phyloP scores from a whole-genome alignment of 2,329 filamentous ascomycete species.

The Hypomyces rosellus region DNA sequence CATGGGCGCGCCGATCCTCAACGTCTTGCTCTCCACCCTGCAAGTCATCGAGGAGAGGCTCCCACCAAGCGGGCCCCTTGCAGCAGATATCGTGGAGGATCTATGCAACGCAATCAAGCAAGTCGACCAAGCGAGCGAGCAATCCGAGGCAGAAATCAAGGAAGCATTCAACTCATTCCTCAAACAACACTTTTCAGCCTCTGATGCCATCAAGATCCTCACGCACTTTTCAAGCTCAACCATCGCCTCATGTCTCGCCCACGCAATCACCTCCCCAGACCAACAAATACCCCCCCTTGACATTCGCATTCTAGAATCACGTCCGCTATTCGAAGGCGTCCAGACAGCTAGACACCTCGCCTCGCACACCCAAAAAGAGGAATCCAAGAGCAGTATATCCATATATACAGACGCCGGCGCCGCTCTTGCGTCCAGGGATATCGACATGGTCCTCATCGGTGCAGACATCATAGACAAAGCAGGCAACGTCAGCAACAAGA shows the following conservation, averaged over 20 bases:
- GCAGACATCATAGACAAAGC: conserved; percentile 54
- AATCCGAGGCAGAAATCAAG: conserved; percentile 26
- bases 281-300: conserved; percentile 31
- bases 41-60: conserved; percentile 28
- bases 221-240: conserved; percentile 60
- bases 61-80: background rate
- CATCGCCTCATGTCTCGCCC: conserved; percentile 43
- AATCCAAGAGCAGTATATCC: conserved; percentile 27
- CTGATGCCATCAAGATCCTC: conserved; percentile 40
- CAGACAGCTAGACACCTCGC: conserved; percentile 47
- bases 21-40: conserved; percentile 41
- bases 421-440: conserved; percentile 43
- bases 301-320: conserved; percentile 58
- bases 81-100: conserved; percentile 10
- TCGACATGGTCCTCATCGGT: conserved; percentile 56
- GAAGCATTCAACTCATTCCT: conserved; percentile 31
- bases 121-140: conserved; percentile 16
- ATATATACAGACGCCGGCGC: conserved; percentile 56
- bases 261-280: conserved; percentile 24
- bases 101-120: conserved; percentile 14
- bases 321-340: conserved; percentile 60
- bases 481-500: conserved; percentile 62
- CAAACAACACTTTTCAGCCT: conserved; percentile 10
- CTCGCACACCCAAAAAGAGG: conserved; percentile 24
- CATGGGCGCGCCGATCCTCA: conserved; percentile 57